phyloP scores from a whole-genome alignment of 805 yeast genomes.

The Pichia occidentalis region DNA sequence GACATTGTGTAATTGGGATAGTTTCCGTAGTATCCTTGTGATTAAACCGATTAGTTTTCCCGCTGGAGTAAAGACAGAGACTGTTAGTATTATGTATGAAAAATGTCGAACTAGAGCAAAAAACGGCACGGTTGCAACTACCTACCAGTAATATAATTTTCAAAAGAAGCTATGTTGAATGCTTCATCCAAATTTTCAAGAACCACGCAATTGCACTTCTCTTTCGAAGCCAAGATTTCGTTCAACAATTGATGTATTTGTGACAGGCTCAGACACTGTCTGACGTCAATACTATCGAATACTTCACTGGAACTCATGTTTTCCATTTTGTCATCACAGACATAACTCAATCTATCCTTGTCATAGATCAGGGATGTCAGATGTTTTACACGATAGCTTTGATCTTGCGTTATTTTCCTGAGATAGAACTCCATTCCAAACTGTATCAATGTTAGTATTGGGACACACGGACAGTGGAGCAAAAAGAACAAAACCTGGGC shows the following conservation, averaged over 20 bases:
- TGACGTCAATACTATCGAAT: not conserved
- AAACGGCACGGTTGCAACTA: not conserved
- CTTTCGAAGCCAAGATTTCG: not conserved
- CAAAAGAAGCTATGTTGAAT: slow-evolving; percentile 23
- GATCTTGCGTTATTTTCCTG: not conserved
- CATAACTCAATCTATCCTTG: slow-evolving; percentile 5
- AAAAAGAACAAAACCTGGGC: slow-evolving; percentile 15
- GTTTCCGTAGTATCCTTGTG: slow-evolving; percentile 18
- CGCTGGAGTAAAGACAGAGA: not conserved
- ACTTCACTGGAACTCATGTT: too few species aligned
- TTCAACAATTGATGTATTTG: not conserved
- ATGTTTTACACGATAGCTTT: slow-evolving; percentile 13
- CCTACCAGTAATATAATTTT: slow-evolving; percentile 23
- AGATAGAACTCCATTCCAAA: slow-evolving; percentile 18
- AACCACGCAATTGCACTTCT: slow-evolving; percentile 9
- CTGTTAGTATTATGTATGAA: too few species aligned
- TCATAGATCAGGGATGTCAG: slow-evolving; percentile 5
- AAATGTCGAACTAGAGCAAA: not conserved
- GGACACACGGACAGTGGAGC: too few species aligned
- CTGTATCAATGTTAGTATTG: slow-evolving; percentile 9
- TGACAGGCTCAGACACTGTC: slow-evolving; percentile 1
- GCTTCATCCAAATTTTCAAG: slow-evolving; percentile 25
- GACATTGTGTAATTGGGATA: slow-evolving; percentile 16
- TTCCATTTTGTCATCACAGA: too few species aligned
- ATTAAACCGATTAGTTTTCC: slow-evolving; percentile 3